Evolutionary conservation across 2,329 filamentous ascomycete species (phyloP), one percentile per base, ranked within the genome.

Genomic region (Pseudocercospora ulei): DNA sequence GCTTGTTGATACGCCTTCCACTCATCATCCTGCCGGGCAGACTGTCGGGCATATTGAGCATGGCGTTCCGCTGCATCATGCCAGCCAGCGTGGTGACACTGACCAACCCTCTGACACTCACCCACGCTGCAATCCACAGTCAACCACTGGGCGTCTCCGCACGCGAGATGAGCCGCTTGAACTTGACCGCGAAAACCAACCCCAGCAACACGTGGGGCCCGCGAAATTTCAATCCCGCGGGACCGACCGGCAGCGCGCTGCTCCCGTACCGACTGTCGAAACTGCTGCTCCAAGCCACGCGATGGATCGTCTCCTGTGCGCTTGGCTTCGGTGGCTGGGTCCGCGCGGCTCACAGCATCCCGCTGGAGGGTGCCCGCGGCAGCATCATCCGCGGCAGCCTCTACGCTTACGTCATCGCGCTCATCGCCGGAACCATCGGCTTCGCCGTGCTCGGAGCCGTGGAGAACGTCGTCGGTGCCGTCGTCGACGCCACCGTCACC

Each of bases 251-350:
- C 3, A 65, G 62, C 61, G 62, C 57, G 38, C 41, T 47, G 52
- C 48, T 51, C 59, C 82, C 90, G 0, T 98, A 96, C 60, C 77
- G 84, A 3, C 76, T 96, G 5, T 82, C 90, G 1, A 96, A 95
- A 61, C 72, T 96, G 17, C 73, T 98, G 5, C 75, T 98, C 3
- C 84, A 95, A 52, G 85, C 88, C 2, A 90, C 86, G 1, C 77
- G 88, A 11, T 82, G 88, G 58, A 82, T 95, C 55, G 93, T 95
- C 76, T 84, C 85, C 0, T 76, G 87, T 30, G 82, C 79, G 0
- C 73, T 98, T 18, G 88, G 88, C 1, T 93, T 96, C 63, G 87
- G 83, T 3, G 88, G 85, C n/a, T 98, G 90, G 90, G 84, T 96
- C 5, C 82, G 84, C 30, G 93, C 87, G 22, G 87, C 90, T 7